phyloP scores from a whole-genome alignment of 116 monocot genomes.

The Phalaenopsis hybrid region DNA sequence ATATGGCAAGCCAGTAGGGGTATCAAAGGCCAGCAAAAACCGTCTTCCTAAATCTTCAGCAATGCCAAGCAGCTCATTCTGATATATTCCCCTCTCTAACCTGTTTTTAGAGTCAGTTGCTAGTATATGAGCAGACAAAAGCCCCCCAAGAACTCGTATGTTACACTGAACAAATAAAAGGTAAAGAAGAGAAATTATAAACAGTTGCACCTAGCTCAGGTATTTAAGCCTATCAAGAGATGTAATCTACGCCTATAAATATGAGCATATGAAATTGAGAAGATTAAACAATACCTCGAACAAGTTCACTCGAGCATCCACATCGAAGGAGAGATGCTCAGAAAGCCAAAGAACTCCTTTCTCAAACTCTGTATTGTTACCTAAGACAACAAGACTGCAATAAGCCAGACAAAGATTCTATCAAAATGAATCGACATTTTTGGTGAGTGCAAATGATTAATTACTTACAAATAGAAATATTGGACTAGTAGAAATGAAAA shows the following conservation, averaged over 20 bases:
- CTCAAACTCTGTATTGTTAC: slow-evolving; percentile 85
- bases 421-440: slow-evolving; percentile 6
- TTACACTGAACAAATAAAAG: slow-evolving; percentile 46
- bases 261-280: neutral
- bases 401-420: slow-evolving; percentile 30
- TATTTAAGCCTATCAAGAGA: neutral
- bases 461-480: neutral
- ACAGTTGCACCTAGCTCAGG: neutral
- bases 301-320: slow-evolving; percentile 83
- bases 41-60: slow-evolving; percentile 79
- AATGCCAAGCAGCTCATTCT: slow-evolving; percentile 58
- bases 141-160: slow-evolving; percentile 96
- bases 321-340: slow-evolving; percentile 75
- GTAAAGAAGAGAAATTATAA: neutral
- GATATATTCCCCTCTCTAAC: slow-evolving; percentile 46
- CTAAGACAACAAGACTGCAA: slow-evolving; percentile 87
- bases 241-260: neutral
- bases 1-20: slow-evolving; percentile 87
- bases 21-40: slow-evolving; percentile 75
- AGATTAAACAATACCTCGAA: slow-evolving; percentile 61
- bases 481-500: neutral
- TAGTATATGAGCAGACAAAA: slow-evolving; percentile 93
- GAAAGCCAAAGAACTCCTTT: slow-evolving; percentile 86
- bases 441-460: neutral
- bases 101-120: slow-evolving; percentile 68